Base-by-base conservation (phyloP, 805 yeast species). In the Ascoidea asiatica region DNA sequence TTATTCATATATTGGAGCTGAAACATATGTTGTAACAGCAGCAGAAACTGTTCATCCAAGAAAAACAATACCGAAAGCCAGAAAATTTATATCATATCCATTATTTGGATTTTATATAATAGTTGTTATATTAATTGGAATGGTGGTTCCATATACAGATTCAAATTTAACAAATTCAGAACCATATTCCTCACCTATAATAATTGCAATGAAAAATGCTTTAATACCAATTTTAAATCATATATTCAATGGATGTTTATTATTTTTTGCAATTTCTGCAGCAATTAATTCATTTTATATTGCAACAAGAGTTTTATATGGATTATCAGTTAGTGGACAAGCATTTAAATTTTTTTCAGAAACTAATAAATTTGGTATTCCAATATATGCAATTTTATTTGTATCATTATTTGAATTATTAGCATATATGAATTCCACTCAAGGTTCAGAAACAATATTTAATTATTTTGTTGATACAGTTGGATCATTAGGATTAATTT, bases 111-210 rank as follows among this genome's bases (percentile, higher is more conserved):
- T 77, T 52, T 79, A 77, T 66, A 52, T 76, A 44, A 59, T 66
- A 21, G 68, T 79, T 36, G 70, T 71, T 42, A 67, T 75, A 48
- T 63, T 75, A 48, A 58, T 77, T 48, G 81, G 81, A 44, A 69
- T 75, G 65, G 65, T 77, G 53, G 81, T 75, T 44, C 70, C 78
- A 18, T 69, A 72, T 46, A 66, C 64, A 45, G 75, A 75, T 54
- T 33, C 43, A 40, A 63, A 65, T 4, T 44, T 48, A 18, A 64
- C 66, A 15, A 53, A 56, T 66, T 29, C 20, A 60, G 45, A 68
- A 69, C 37, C 65, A 66, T 38, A 66, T 18, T 69, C 73, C 3
- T 65, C 72, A 11, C 75, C 78, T 1, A 70, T 68, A 44, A 74
- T 72, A 39, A 59, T 72, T 47, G 77, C 73, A 20, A 67, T 72